These are phyloP conservation scores for Jacaranda mimosifolia DNA, from an alignment of 257 asterid species.

Conservation along the genomic window DNA sequence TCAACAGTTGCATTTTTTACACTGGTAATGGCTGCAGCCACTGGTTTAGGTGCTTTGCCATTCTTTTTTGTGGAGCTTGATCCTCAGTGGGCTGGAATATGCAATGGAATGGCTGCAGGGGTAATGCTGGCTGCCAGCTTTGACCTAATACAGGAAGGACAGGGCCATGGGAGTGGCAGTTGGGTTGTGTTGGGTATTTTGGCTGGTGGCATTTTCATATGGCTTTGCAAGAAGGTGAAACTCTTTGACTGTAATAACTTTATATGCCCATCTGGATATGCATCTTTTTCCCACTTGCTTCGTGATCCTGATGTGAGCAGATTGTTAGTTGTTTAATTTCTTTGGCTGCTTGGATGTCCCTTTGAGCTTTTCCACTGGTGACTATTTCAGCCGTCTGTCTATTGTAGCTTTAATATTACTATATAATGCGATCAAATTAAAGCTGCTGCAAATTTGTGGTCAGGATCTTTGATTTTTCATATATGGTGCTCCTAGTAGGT, in stretches of 20 bases:
- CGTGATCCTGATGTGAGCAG: conserved; percentile 21
- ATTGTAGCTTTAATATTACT: conserved; percentile 1
- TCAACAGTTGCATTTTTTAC: conserved; percentile 91
- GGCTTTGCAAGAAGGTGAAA: conserved; percentile 92
- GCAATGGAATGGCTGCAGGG: conserved; percentile 99
- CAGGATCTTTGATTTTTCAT: conserved; percentile 16
- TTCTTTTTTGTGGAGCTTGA: conserved; percentile 97
- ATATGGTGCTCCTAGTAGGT: conserved; percentile 4
- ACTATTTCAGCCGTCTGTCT: conserved; percentile 2
- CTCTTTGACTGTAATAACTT: conserved; percentile 26
- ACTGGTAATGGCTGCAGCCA: conserved; percentile 95
- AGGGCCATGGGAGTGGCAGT: conserved; percentile 94
- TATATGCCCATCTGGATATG: conserved; percentile 21
- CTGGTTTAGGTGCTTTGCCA: conserved; percentile 97
- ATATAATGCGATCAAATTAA: not conserved
- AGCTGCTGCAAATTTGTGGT: not conserved
- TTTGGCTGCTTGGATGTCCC: not conserved
- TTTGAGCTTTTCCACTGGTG: not conserved
- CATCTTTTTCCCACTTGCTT: conserved; percentile 11
- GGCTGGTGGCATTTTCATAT: conserved; percentile 92
- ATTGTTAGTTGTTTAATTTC: not conserved
- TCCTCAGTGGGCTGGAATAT: conserved; percentile 95
- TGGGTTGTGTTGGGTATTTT: conserved; percentile 95
- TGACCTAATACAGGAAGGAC: conserved; percentile 98
- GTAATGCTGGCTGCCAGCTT: conserved; percentile 99